A percentile compares a stretch with the other conserved stretches of the same genome.
Conservation (phyloP, 1,284 basidiomycete genomes). For the Rhodotorula sp. region DNA sequence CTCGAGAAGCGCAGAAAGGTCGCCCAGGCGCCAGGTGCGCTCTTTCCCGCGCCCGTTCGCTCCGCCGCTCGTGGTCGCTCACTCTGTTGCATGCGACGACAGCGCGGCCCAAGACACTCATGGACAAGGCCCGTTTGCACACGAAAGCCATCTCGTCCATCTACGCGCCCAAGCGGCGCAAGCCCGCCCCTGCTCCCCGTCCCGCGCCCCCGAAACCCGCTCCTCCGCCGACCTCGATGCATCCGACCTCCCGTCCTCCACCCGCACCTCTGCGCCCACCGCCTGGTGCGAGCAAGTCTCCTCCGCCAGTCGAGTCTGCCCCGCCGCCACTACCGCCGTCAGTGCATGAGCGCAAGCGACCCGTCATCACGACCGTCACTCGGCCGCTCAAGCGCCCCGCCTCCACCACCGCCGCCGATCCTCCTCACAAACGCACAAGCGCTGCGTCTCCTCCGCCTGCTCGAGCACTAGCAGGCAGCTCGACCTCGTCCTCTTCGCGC, state of each 20-base stretch:
- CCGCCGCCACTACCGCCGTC: not conserved
- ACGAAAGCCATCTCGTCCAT: conserved; percentile 22
- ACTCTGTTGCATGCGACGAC: not conserved
- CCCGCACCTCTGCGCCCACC: not conserved
- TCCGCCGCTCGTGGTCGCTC: not conserved
- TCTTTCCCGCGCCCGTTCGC: not conserved
- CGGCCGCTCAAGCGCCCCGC: conserved; percentile 2
- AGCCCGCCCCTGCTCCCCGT: not conserved
- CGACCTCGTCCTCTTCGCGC: not conserved
- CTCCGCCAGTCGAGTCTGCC: not conserved
- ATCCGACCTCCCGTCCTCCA: not conserved
- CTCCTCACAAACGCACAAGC: not conserved
- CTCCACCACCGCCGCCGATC: not conserved
- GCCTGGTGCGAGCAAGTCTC: not conserved
- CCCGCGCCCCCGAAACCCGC: not conserved
- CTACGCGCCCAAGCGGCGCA: conserved; percentile 21
- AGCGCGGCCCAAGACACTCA: conserved; percentile 25
- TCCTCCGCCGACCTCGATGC: not conserved
- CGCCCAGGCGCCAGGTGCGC: too few species aligned
- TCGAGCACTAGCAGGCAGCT: not conserved
- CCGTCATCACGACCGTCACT: conserved; percentile 14
- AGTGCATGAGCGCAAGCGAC: not conserved
- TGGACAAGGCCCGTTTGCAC: conserved; percentile 25
- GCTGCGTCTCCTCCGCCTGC: not conserved
- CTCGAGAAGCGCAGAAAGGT: conserved; percentile 24